A percentile compares a stretch with the other conserved stretches of the same genome.
phyloP scores from a whole-genome alignment of 2,329 filamentous ascomycete genomes.

The Clonostachys rosea region DNA sequence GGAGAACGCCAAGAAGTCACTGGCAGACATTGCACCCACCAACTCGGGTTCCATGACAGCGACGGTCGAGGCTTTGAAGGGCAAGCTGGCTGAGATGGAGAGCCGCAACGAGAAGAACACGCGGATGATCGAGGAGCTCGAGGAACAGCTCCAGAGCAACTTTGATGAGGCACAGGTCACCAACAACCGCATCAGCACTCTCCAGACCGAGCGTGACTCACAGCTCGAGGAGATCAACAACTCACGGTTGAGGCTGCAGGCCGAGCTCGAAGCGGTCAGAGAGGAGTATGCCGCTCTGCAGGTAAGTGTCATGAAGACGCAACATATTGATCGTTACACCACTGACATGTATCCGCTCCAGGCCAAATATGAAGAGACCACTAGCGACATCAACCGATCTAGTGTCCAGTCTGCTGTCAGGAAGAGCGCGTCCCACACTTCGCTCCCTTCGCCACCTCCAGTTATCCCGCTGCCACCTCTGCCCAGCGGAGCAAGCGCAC shows the following conservation, averaged over 20 bases:
- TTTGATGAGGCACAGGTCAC: conserved; percentile 88
- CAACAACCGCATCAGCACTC: conserved; percentile 79
- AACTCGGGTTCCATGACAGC: conserved; percentile 40
- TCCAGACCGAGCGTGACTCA: conserved; percentile 68
- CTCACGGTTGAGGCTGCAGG: conserved; percentile 57
- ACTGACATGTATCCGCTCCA: conserved; percentile 23
- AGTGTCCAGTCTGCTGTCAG: conserved; percentile 68
- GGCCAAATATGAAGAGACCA: conserved; percentile 55
- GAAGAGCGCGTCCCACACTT: conserved; percentile 78
- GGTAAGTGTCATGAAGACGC: conserved; percentile 43
- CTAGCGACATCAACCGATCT: conserved; percentile 47
- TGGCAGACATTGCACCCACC: conserved; percentile 48
- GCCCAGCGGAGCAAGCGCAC: conserved; percentile 53
- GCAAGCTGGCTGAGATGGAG: conserved; percentile 59
- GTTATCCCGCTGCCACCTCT: conserved; percentile 94
- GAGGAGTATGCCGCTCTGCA: conserved; percentile 74
- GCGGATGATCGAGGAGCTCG: conserved; percentile 87
- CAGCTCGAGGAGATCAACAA: conserved; percentile 76
- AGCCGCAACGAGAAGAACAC: conserved; percentile 83
- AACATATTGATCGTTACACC: not conserved
- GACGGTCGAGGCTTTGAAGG: conserved; percentile 58
- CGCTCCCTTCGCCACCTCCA: conserved; percentile 87
- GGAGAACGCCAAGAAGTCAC: conserved; percentile 50
- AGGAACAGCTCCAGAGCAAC: conserved; percentile 92
- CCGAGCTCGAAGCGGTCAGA: conserved; percentile 62